Base-by-base conservation (phyloP, 495 filamentous ascomycete species). In the Aspergillus cavernicola region DNA sequence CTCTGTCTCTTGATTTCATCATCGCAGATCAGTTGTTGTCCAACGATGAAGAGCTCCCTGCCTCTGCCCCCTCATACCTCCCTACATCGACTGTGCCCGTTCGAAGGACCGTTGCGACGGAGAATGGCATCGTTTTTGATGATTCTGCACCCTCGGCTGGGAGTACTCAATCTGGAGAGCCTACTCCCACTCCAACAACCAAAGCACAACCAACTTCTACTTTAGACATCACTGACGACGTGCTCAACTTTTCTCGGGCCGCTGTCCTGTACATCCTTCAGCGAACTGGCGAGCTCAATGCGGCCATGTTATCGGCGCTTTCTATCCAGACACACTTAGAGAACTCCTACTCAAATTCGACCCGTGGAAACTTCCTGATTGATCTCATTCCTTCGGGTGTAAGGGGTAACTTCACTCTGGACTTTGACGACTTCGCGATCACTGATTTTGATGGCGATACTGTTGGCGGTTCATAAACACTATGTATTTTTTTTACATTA, bases 201-300 rank as follows among this genome's bases (percentile, higher is more conserved):
- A 40, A 64, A 26, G 28, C 62, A 28, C 41, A 58, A 24, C 50
- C 59, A 42, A 36, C 58, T 12, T 23, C 56, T 15, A 53, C 56
- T 9, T 44, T 46, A 49, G 16, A 42, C 46, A 40, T 60, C 32
- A 51, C 59, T 7, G 54, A 57, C 3, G 48, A 57, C 15, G 63
- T 74, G 8, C 67, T 78, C 31, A 68, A 78, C 23, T 81, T 81
- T 55, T 74, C 77, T 1, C 66, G 69, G 42, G 62, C 72, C 20
- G 71, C 74, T 8, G 71, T 81, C 10, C 63, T 81, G 16, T 79
- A 76, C 55, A 74, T 81, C 50, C 63, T 80, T 32, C 66, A 79
- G 58, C 67, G 77, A 47, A 78, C 76, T 0, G 71, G 70, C 2
- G 64, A 64, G 0, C 53, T 81, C 0, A 58, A 65, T 2, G 66